phyloP scores from a whole-genome alignment of 2,329 filamentous ascomycete species.

The Aureobasidium sp. region DNA sequence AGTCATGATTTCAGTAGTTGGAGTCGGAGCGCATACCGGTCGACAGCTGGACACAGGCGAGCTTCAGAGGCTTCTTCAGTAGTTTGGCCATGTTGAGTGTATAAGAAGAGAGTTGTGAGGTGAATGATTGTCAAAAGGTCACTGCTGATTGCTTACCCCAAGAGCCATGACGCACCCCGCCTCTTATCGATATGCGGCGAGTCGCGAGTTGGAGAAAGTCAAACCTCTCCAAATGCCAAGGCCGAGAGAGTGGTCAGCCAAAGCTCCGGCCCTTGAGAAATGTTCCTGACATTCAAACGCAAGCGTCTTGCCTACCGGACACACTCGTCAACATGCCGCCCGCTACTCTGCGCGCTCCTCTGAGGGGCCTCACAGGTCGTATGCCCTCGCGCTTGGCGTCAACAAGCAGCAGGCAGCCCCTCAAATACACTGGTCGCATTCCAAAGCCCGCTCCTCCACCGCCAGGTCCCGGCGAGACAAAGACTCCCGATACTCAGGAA shows the following conservation, averaged over 20 bases:
- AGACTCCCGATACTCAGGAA: background rate
- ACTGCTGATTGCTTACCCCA: background rate
- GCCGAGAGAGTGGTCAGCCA: background rate
- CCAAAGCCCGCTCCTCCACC: background rate
- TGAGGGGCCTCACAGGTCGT: background rate
- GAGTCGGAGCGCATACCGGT: slow-evolving; percentile 44
- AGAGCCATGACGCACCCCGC: background rate
- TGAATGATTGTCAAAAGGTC: background rate
- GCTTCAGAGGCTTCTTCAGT: slow-evolving; percentile 69
- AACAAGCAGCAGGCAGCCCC: background rate
- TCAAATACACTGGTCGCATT: slow-evolving; percentile 11
- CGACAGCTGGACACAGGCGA: slow-evolving; percentile 75
- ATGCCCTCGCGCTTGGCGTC: background rate
- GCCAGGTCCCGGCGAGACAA: slow-evolving; percentile 4
- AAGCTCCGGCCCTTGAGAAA: background rate
- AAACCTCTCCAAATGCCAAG: background rate
- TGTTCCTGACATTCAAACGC: background rate
- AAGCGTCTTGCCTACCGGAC: background rate
- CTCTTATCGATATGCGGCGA: background rate
- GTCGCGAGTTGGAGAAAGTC: background rate
- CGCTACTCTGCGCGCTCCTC: background rate
- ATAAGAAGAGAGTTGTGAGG: background rate
- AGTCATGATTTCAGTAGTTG: background rate
- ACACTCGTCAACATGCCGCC: background rate
- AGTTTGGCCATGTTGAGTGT: slow-evolving; percentile 43